Base-by-base conservation (phyloP, 202 grass and related monocot genomes). In the Brachypodium distachyon region DNA sequence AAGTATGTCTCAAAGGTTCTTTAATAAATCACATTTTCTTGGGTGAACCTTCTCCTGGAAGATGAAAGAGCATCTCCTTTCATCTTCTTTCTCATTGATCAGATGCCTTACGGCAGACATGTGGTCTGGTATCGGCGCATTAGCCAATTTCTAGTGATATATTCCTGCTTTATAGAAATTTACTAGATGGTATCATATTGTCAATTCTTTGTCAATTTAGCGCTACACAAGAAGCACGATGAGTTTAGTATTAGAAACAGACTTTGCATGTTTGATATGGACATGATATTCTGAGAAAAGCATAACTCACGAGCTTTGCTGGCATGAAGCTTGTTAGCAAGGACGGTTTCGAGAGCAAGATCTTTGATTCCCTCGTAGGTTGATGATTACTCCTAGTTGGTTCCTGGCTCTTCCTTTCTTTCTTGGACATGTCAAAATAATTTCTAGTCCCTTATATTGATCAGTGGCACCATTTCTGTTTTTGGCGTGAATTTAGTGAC, bases 71-170 rank as follows among this genome's bases (percentile, higher is more conserved):
- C 90, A 93, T 93, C 86, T 92, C 76, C 68, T 86, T 86, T 80
- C 62, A 63, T 92, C 69, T 81, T 69, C 68, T 84, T 85, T 92
- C 80, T 84, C 72, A 38, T 63, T 84, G 86, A 74, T 89, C 86
- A 90, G 83, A 93, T 93, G 83, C 90, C 83, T 93, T 81, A 92
- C 83, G 65, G 86, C 67, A 87, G 87, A 89, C 87, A 86, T 88
- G 80, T 83, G 83, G 79, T 88, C 81, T 12, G 72, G 83, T 83
- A 83, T 89, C 86, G 78, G 62, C 71, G 77, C 90, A 87, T 84
- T 92, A 87, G 80, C 51, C 65, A 50, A 73, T 81, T 89, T 89
- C 72, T 87, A 69, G 53, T 60, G 77, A 87, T 72, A 81, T 80
- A 84, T 64, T 84, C 81, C 70, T 55, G 9, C 70, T 63, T 77